These are phyloP conservation scores for Escovopsis weberi DNA, from an alignment of 2,329 filamentous ascomycete species.

Conservation along the genomic window DNA sequence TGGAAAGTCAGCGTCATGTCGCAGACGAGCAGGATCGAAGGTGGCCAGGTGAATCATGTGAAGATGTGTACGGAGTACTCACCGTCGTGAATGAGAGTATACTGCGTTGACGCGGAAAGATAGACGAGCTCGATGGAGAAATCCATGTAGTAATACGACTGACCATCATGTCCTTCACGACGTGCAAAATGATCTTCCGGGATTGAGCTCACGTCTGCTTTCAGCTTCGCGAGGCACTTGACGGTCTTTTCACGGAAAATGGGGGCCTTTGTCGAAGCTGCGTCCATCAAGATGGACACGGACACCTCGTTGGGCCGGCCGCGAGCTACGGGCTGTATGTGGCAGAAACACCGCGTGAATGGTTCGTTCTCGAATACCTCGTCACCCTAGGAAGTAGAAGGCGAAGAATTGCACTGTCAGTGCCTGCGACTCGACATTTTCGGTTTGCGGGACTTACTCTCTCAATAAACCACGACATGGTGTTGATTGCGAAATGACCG, in stretches of 20 bases:
- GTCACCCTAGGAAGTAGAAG: slow-evolving; percentile 18
- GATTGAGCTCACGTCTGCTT: slow-evolving; percentile 26
- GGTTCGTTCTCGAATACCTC: slow-evolving; percentile 25
- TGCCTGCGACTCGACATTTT: background rate
- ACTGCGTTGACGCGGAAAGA: slow-evolving; percentile 26
- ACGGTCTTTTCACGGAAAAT: slow-evolving; percentile 22
- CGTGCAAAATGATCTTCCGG: slow-evolving; percentile 21
- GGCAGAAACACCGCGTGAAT: slow-evolving; percentile 18
- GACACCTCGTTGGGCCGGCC: slow-evolving; percentile 21
- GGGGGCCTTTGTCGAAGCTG: slow-evolving; percentile 17
- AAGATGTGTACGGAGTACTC: slow-evolving; percentile 8
- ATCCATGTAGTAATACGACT: slow-evolving; percentile 25
- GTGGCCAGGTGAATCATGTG: too few relatives aligned
- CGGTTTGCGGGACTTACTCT: slow-evolving; percentile 12
- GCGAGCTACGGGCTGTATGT: slow-evolving; percentile 16
- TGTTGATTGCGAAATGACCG: slow-evolving; percentile 22
- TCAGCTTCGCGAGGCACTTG: slow-evolving; percentile 20
- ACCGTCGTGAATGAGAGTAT: slow-evolving; percentile 29
- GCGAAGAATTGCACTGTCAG: background rate
- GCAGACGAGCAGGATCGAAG: too few relatives aligned
- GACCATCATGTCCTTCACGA: slow-evolving; percentile 20
- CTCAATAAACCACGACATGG: slow-evolving; percentile 31
- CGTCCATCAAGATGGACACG: slow-evolving; percentile 23
- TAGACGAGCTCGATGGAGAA: slow-evolving; percentile 28
- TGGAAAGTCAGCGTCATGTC: slow-evolving; percentile 10